phyloP scores from a whole-genome alignment of 164 flowering plant genomes.

The Vitis riparia region DNA sequence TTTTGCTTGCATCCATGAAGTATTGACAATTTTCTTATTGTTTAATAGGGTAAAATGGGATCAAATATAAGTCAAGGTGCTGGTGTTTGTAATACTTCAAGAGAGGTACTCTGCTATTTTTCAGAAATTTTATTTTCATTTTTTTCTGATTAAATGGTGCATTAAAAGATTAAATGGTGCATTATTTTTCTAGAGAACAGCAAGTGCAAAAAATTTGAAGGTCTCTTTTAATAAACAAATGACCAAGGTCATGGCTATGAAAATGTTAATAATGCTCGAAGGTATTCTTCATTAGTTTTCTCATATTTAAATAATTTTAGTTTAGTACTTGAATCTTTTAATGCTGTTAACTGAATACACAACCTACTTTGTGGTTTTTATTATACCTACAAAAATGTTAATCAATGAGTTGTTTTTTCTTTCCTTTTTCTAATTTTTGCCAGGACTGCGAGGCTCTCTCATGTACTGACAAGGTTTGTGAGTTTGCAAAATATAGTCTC shows the following conservation, averaged over 20 bases:
- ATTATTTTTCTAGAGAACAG: conserved; percentile 6
- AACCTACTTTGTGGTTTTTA: too few relatives aligned
- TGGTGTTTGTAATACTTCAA: conserved; percentile 6
- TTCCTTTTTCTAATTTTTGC: too few relatives aligned
- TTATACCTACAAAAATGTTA: too few relatives aligned
- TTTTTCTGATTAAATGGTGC: not conserved
- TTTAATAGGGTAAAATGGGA: conserved; percentile 32
- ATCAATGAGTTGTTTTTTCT: too few relatives aligned
- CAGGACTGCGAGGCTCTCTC: too few relatives aligned
- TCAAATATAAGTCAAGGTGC: conserved; percentile 15
- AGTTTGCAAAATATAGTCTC: too few relatives aligned
- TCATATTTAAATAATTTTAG: not conserved
- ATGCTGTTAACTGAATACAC: not conserved
- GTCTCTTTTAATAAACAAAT: conserved; percentile 18
- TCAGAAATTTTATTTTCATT: not conserved
- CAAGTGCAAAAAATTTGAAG: conserved; percentile 19
- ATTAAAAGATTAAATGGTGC: not conserved
- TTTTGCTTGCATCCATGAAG: not conserved
- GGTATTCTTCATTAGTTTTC: conserved; percentile 23
- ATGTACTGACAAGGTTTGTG: too few relatives aligned
- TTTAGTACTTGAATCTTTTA: not conserved
- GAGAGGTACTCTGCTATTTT: conserved; percentile 24
- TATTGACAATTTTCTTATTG: not conserved
- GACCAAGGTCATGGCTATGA: conserved; percentile 17
- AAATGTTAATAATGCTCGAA: conserved; percentile 13